Conservation (phyloP, 169 alveolate genomes). For the Babesia gibsoni region DNA sequence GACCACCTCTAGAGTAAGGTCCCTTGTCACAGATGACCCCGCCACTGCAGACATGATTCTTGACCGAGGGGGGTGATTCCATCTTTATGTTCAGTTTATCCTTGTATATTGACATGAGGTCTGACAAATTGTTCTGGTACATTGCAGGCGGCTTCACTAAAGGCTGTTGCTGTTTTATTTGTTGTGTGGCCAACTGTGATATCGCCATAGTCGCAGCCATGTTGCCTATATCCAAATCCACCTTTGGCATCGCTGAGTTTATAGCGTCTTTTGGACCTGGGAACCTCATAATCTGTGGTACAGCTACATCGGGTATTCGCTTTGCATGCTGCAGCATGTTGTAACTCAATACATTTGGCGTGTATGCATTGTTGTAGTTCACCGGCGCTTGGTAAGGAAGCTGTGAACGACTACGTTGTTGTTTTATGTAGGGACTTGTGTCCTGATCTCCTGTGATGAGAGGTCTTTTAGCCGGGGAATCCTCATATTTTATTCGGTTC, state of each 20-base stretch:
- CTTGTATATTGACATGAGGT: neutral
- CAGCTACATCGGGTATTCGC: neutral
- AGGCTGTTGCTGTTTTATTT: neutral
- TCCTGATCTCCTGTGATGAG: slow-evolving; percentile 7
- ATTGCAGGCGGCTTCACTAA: neutral
- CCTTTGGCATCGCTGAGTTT: neutral
- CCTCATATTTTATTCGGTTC: neutral
- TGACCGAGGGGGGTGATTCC: neutral
- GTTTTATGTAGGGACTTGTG: neutral
- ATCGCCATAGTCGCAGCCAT: slow-evolving; percentile 1
- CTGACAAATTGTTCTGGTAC: neutral
- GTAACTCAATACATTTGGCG: slow-evolving; percentile 14
- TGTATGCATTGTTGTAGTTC: neutral
- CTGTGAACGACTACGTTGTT: neutral
- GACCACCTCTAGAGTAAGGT: slow-evolving; percentile 64
- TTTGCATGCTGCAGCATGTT: neutral
- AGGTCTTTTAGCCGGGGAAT: neutral
- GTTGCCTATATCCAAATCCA: neutral
- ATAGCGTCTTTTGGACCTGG: neutral
- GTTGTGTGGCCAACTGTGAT: neutral
- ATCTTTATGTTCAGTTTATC: neutral
- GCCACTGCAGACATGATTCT: slow-evolving; percentile 22
- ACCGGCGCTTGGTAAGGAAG: neutral
- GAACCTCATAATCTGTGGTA: slow-evolving; percentile 1
- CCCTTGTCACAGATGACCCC: slow-evolving; percentile 66